Conservation (phyloP, 1,284 basidiomycete genomes). For the Schizophyllum commune region DNA sequence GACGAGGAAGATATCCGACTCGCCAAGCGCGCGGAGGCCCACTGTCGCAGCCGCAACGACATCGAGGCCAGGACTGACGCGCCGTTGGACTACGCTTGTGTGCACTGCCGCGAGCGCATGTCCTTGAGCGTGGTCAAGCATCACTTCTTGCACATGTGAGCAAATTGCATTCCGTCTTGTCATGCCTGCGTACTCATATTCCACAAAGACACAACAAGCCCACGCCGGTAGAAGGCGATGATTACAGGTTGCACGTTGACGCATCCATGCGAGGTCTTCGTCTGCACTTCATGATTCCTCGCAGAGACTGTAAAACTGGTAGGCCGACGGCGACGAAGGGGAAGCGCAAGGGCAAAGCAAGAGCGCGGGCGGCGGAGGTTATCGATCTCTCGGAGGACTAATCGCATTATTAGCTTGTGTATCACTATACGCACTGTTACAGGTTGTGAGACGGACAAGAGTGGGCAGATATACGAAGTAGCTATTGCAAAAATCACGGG, state of each 20-base stretch:
- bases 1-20: neutral
- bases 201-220: neutral
- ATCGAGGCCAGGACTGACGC: neutral
- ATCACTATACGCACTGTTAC: too few species aligned
- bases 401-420: too few species aligned
- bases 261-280: neutral
- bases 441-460: too few species aligned
- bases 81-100: neutral
- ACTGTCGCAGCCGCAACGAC: neutral
- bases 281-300: neutral
- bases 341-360: neutral
- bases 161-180: neutral
- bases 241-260: neutral
- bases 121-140: neutral
- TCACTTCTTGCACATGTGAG: neutral
- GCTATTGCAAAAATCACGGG: neutral
- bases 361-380: neutral
- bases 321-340: neutral
- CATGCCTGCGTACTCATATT: neutral
- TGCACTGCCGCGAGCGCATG: neutral
- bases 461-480: too few species aligned
- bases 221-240: neutral
- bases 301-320: neutral
- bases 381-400: neutral
- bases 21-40: neutral